Evolutionary conservation across 2,329 filamentous ascomycete genomes (phyloP), one percentile per base, ranked within the genome.

Genomic region (Nannizzia gypsea): DNA sequence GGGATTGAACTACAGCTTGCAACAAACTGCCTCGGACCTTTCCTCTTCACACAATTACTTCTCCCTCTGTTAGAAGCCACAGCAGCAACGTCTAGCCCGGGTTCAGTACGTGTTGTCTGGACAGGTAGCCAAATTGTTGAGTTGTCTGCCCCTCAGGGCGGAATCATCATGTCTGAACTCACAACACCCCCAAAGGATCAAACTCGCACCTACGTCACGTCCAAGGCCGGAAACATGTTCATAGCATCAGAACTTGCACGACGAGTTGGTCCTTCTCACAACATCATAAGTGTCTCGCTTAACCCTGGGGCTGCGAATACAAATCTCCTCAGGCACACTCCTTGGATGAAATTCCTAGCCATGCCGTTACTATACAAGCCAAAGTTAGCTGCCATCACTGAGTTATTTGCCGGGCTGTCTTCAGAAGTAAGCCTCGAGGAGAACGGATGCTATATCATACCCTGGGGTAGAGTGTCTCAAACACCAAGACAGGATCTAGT

Each of bases 401-500:
- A 77, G 61, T 64, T 81, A 0, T 82, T 74, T 61, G 73, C 78
- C 0, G 78, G 72, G 0, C 68, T 78, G 42, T 77, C 77, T 0
- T 73, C 74, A 0, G 71, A 78, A 0, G 68, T 80, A 2, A 77
- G 72, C 0, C 42, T 17, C 9, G 42, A 26, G 13, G 52, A 59
- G 26, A 57, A 60, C 20, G 46, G 57, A 6, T 50, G 55, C 13
- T 61, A 56, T 57, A 61, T 70, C 40, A 59, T 63, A 36, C 66
- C 67, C 5, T 66, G 63, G 59, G 64, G 65, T 40, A 42, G 61
- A 57, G 56, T 62, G 9, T 50, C 50, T 40, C 36, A n/a, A 3
- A 56, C 56, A 6, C 46, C 62, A 3, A 63, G 57, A 11, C 11
- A 28, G 31, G 63, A 64, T 46, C 42, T 75, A 15, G 60, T 62